Base-by-base conservation (phyloP, 139 green algal species). In the Chlorella sorokiniana region DNA sequence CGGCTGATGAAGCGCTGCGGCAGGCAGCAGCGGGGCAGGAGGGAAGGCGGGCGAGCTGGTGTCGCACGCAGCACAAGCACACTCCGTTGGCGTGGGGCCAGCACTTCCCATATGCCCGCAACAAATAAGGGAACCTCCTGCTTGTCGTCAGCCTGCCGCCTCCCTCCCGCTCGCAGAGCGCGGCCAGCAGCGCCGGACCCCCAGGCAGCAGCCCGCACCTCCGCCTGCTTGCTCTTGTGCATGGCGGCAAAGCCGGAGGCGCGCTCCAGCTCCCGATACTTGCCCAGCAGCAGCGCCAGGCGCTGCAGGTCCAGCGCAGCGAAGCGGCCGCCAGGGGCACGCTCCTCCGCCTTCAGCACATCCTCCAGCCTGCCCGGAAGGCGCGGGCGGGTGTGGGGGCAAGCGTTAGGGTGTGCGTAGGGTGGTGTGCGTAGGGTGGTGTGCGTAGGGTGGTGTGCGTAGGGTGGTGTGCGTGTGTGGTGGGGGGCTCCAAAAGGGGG, bases 1-100 rank as follows among this genome's bases (percentile, higher is more conserved):
- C 79, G 85, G 67, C 85, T 89, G 20, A 89, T 59, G 48, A 88
- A 86, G 42, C 83, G 73, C 83, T 89, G 78, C 85, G 74, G 0
- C n/a, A n/a, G n/a, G n/a, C n/a, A n/a, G 7, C 18, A 51, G 27
- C 3, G n/a, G 42, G 9, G 18, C 22, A 8, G 31, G 29, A 31
- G 23, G 33, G 27, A 18, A 71, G 31, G 33, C 35, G 52, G 25
- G 52, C 52, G 10, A 45, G 2, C 5, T 42, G 2, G 23, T 8
- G 45, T 25, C n/a, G 29, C 48, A 59, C 14, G 18, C 56, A 65
- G 56, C n/a, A n/a, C n/a, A n/a, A n/a, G n/a, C n/a, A n/a, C n/a
- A n/a, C n/a, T n/a, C n/a, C n/a, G n/a, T n/a, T n/a, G n/a, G n/a
- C n/a, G n/a, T n/a, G n/a, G n/a, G n/a, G n/a, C n/a, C n/a, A n/a